phyloP scores from a whole-genome alignment of 75 land plant species.

The Pinus taeda region DNA sequence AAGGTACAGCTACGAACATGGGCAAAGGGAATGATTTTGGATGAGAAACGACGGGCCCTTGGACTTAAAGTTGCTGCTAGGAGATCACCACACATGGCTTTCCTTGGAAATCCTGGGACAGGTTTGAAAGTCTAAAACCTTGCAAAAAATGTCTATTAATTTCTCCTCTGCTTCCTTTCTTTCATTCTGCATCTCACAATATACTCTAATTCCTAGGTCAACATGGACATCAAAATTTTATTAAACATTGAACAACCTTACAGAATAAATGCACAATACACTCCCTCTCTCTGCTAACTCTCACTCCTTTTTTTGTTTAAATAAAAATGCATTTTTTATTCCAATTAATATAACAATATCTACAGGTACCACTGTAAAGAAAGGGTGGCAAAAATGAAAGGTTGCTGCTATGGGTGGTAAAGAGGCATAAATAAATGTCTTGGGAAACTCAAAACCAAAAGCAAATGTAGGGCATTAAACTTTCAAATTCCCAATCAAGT shows the following conservation, averaged over 20 bases:
- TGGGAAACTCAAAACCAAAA: too few relatives aligned
- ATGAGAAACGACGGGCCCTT: slow-evolving; percentile 71
- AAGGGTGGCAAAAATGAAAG: too few relatives aligned
- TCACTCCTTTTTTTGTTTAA: too few relatives aligned
- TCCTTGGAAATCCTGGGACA: slow-evolving; percentile 91
- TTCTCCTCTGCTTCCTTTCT: background rate
- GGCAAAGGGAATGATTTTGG: slow-evolving; percentile 87
- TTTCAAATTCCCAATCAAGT: too few relatives aligned
- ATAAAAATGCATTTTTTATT: too few relatives aligned
- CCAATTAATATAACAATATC: too few relatives aligned
- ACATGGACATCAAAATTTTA: background rate
- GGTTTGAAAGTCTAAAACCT: slow-evolving; percentile 27
- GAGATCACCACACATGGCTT: slow-evolving; percentile 86
- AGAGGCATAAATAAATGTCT: too few relatives aligned
- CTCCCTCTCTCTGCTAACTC: too few relatives aligned
- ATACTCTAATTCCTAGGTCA: background rate
- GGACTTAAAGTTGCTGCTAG: slow-evolving; percentile 70
- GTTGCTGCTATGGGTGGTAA: too few relatives aligned
- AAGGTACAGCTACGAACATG: slow-evolving; percentile 74
- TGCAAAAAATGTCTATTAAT: background rate
- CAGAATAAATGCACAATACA: background rate
- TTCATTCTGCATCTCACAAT: background rate
- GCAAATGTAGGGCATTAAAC: too few relatives aligned
- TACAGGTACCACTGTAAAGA: too few relatives aligned
- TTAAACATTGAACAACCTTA: background rate